Conservation (phyloP, 352 stramenopile species). For the Thraustochytrium striatum region DNA sequence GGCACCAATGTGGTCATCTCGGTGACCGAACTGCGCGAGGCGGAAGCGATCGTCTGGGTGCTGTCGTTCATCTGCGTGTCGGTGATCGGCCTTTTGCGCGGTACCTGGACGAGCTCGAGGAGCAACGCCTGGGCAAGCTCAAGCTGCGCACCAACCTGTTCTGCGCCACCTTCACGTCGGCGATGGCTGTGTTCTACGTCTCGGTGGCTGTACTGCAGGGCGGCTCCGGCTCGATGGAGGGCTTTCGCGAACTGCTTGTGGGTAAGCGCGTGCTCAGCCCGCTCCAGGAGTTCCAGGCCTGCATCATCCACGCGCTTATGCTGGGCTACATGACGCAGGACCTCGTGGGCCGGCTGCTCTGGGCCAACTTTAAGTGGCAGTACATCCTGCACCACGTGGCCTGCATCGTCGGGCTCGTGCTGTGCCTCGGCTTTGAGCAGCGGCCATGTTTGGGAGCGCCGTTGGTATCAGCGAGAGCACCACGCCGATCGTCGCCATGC, state of each 20-base stretch:
- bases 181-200: constrained; percentile 8
- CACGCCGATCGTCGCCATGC: constrained; percentile 19
- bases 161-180: constrained; percentile 23
- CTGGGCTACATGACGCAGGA: constrained; percentile 37
- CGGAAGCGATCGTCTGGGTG: not conserved
- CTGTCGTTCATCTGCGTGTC: constrained; percentile 1
- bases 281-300: constrained; percentile 36
- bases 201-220: constrained; percentile 19
- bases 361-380: not conserved
- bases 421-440: constrained; percentile 4
- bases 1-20: not conserved
- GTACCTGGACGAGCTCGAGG: constrained; percentile 37
- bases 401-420: constrained; percentile 30
- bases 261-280: not conserved
- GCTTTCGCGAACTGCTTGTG: constrained; percentile 16
- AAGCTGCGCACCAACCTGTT: constrained; percentile 26
- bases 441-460: constrained; percentile 23
- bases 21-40: not conserved
- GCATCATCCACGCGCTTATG: constrained; percentile 25
- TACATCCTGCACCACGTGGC: constrained; percentile 29
- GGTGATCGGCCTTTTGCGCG: constrained; percentile 37
- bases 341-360: constrained; percentile 19
- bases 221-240: not conserved
- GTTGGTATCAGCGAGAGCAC: constrained; percentile 26
- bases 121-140: not conserved